phyloP scores from a whole-genome alignment of 306 rosid species.

The Carpinus fangiana region DNA sequence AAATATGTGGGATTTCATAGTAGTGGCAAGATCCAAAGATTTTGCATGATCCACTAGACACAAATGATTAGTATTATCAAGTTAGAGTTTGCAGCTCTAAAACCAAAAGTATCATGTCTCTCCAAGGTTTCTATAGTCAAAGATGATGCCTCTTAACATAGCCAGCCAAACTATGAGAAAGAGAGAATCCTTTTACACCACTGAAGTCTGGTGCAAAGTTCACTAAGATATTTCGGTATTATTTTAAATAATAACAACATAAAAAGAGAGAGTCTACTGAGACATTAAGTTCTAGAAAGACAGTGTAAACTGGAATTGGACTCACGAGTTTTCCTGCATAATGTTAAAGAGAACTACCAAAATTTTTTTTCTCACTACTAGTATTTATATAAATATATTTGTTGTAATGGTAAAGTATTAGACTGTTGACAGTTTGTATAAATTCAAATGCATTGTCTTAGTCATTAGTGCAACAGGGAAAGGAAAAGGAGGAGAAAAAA shows the following conservation, averaged over 20 bases:
- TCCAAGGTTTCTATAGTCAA: constrained; percentile 3
- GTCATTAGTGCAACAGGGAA: not conserved
- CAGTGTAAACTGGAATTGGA: constrained; percentile 15
- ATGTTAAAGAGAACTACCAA: not conserved
- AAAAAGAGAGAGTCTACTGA: not conserved
- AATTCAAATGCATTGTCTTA: not conserved
- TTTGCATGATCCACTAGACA: constrained; percentile 9
- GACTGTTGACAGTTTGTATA: not conserved
- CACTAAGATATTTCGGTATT: not conserved
- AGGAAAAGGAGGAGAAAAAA: constrained; percentile 20
- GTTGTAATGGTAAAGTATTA: not conserved
- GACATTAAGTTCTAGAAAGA: constrained; percentile 13
- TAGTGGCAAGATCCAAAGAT: not conserved
- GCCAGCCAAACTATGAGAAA: not conserved
- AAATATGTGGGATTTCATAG: not conserved
- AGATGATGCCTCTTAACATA: not conserved
- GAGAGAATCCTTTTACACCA: not conserved
- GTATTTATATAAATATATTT: not conserved
- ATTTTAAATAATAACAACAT: not conserved
- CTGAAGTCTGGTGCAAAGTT: constrained; percentile 9
- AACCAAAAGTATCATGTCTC: not conserved
- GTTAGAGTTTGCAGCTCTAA: not conserved
- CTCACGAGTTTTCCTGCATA: not conserved
- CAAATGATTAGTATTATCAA: not conserved
- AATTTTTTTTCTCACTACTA: not conserved